A percentile compares a stretch with the other conserved stretches of the same genome.
Conservation (phyloP, 2,329 filamentous ascomycete species). For the Fragosphaeria purpurea region DNA sequence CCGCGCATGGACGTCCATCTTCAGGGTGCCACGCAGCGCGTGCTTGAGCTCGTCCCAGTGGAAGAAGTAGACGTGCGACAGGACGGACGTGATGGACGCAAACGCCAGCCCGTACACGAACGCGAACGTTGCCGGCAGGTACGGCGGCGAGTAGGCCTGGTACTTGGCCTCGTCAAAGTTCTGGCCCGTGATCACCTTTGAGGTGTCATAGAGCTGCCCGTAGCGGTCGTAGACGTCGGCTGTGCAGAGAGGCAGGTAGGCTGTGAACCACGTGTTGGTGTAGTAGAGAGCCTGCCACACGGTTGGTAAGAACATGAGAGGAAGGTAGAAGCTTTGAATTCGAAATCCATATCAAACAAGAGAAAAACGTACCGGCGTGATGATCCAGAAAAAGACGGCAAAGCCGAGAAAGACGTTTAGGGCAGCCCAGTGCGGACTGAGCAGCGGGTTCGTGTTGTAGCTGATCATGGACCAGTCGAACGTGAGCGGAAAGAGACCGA, state of each 20-base stretch:
- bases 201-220: constrained; percentile 37
- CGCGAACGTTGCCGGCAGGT: constrained; percentile 32
- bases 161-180: constrained; percentile 39
- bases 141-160: constrained; percentile 40
- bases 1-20: constrained; percentile 14
- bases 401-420: constrained; percentile 34
- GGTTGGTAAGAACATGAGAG: constrained; percentile 31
- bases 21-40: constrained; percentile 18
- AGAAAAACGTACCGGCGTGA: constrained; percentile 20
- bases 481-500: constrained; percentile 53
- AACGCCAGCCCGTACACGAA: constrained; percentile 44
- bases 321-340: no score
- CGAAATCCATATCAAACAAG: no score
- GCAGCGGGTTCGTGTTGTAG: constrained; percentile 35
- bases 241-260: constrained; percentile 41
- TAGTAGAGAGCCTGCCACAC: constrained; percentile 31
- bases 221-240: constrained; percentile 45
- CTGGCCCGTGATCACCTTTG: constrained; percentile 34
- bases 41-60: constrained; percentile 43
- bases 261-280: constrained; percentile 38
- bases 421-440: constrained; percentile 34
- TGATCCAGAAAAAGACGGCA: constrained; percentile 35
- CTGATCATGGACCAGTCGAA: constrained; percentile 54
- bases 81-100: constrained; percentile 34
- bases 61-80: constrained; percentile 47